These are phyloP conservation scores for Knufia fluminis DNA, from an alignment of 2,329 filamentous ascomycete species.

Conservation along the genomic window DNA sequence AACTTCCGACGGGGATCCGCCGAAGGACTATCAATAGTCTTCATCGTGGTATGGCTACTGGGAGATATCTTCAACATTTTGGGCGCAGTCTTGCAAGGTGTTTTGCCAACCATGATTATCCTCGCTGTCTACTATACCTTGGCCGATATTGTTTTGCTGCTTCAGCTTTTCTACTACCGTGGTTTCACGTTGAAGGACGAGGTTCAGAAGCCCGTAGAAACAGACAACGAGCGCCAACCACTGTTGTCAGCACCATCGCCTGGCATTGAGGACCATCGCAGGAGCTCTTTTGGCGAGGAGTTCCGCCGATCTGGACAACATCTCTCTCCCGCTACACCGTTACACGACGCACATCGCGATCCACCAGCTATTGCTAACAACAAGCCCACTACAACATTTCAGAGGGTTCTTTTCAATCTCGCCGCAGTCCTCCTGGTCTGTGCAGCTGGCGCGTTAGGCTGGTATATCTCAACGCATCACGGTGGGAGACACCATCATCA, in stretches of 20 bases:
- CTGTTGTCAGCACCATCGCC: conserved; percentile 13
- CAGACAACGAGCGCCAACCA: conserved; percentile 20
- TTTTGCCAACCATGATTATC: conserved; percentile 91
- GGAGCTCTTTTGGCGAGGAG: conserved; percentile 10
- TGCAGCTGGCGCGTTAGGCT: conserved; percentile 72
- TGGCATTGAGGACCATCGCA: not conserved
- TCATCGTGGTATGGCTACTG: conserved; percentile 83
- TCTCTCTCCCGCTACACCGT: conserved; percentile 73
- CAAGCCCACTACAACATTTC: conserved; percentile 33
- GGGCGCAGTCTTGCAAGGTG: conserved; percentile 81
- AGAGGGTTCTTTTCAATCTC: conserved; percentile 59
- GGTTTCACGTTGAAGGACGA: conserved; percentile 51
- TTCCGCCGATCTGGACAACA: conserved; percentile 42
- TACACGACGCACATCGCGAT: conserved; percentile 42
- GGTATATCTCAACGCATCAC: conserved; percentile 55
- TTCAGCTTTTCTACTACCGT: conserved; percentile 91
- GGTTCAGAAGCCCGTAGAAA: conserved; percentile 9
- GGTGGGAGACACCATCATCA: conserved; percentile 28
- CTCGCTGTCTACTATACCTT: conserved; percentile 91
- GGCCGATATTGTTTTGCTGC: conserved; percentile 77
- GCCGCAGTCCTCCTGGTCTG: conserved; percentile 72
- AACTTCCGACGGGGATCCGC: conserved; percentile 80
- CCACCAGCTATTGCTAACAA: conserved; percentile 23
- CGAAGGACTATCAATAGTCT: conserved; percentile 81
- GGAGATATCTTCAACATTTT: conserved; percentile 97